phyloP scores from a whole-genome alignment of 176 grass and related monocot genomes.

The Guadua angustifolia region DNA sequence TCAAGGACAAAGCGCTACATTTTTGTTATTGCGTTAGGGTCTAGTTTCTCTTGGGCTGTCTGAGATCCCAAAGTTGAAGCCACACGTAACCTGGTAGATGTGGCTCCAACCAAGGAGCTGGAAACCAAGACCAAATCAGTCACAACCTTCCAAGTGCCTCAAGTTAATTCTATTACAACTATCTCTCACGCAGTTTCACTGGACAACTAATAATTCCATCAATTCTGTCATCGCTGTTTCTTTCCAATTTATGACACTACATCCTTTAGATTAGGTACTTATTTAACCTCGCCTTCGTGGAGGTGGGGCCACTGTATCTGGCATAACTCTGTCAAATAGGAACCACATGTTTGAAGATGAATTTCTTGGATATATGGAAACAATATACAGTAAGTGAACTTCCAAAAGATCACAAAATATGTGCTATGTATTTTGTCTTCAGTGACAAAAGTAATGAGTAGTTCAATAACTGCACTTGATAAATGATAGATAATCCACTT shows the following conservation, averaged over 20 bases:
- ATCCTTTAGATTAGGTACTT: neutral
- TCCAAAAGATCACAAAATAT: slow-evolving; percentile 1
- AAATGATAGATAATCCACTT: slow-evolving; percentile 19
- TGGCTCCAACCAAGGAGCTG: neutral
- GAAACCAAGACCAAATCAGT: neutral
- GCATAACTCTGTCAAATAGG: neutral
- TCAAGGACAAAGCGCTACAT: no score
- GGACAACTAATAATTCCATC: neutral
- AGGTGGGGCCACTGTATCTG: neutral
- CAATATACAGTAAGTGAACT: slow-evolving; percentile 1
- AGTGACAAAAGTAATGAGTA: neutral
- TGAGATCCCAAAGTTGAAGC: neutral
- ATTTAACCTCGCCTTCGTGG: neutral
- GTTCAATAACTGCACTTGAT: neutral
- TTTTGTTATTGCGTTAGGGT: neutral
- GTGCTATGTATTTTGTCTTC: slow-evolving; percentile 1
- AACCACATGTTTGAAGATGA: slow-evolving; percentile 4
- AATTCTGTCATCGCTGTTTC: neutral
- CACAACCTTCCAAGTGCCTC: neutral
- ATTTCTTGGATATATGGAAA: slow-evolving; percentile 9
- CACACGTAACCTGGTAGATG: neutral
- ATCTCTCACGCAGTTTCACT: neutral
- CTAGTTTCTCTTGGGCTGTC: neutral
- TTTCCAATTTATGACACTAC: no score
- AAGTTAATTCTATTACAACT: neutral